Conservation (phyloP, 1,284 basidiomycete genomes). For the Ceratobasidium sp. region DNA sequence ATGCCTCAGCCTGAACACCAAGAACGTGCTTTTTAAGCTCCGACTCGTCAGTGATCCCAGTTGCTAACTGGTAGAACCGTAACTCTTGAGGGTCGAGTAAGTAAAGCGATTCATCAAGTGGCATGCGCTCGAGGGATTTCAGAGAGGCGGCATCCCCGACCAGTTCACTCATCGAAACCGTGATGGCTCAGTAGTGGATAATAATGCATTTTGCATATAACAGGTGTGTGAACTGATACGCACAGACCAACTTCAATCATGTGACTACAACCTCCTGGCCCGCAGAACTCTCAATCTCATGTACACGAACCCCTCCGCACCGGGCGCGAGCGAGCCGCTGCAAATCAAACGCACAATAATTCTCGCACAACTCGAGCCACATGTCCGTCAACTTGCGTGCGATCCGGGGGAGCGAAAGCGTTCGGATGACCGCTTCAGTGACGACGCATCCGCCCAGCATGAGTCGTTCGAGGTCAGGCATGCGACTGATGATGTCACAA, state of each 20-base stretch:
- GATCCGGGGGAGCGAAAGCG: slow-evolving; percentile 16
- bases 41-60: slow-evolving; percentile 53
- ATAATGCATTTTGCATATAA: slow-evolving; percentile 1
- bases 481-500: slow-evolving; percentile 33
- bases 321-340: slow-evolving; percentile 7
- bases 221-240: slow-evolving; percentile 19
- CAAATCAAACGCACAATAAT: slow-evolving; percentile 27
- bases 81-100: slow-evolving; percentile 47
- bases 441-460: slow-evolving; percentile 27
- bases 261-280: slow-evolving; percentile 3
- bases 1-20: slow-evolving; percentile 55
- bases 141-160: slow-evolving; percentile 26
- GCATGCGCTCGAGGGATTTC: neutral
- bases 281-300: slow-evolving; percentile 18
- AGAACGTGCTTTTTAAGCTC: slow-evolving; percentile 57
- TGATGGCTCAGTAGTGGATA: neutral
- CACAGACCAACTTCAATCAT: slow-evolving; percentile 24
- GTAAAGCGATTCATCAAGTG: slow-evolving; percentile 33
- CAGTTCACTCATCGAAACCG: neutral
- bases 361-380: slow-evolving; percentile 34
- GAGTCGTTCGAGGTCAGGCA: slow-evolving; percentile 32
- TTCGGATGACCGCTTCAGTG: slow-evolving; percentile 14
- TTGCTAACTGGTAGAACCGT: slow-evolving; percentile 53
- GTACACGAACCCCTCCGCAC: slow-evolving; percentile 20
- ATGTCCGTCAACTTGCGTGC: slow-evolving; percentile 29